A percentile compares a stretch with the other conserved stretches of the same genome.
These are phyloP conservation scores for Amauroascus niger DNA, from an alignment of 2,329 filamentous ascomycete genomes.

Conservation along the genomic window DNA sequence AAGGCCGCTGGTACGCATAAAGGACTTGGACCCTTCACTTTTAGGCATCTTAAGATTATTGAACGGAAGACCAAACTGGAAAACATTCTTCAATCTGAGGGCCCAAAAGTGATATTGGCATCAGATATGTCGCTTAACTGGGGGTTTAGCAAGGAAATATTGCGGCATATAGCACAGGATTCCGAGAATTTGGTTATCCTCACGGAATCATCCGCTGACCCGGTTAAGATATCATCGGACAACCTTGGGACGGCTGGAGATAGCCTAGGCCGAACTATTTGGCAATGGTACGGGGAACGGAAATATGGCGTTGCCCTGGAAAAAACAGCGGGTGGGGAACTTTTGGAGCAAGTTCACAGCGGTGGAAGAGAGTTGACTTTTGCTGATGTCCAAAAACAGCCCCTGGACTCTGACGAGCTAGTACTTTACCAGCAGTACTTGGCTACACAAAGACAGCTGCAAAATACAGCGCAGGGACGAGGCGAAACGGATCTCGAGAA, in stretches of 20 bases:
- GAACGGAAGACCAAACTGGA: slow-evolving; percentile 74
- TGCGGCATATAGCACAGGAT: slow-evolving; percentile 65
- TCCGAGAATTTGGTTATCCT: slow-evolving; percentile 75
- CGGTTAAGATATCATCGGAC: slow-evolving; percentile 19
- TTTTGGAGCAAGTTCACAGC: slow-evolving; percentile 57
- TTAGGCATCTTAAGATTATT: slow-evolving; percentile 71
- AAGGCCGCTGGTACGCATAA: slow-evolving; percentile 31
- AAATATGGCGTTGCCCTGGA: slow-evolving; percentile 55
- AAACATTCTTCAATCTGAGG: slow-evolving; percentile 49
- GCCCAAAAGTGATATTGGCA: slow-evolving; percentile 69
- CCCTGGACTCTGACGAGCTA: slow-evolving; percentile 66
- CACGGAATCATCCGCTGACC: slow-evolving; percentile 50
- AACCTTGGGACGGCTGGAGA: slow-evolving; percentile 29
- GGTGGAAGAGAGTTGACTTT: slow-evolving; percentile 54
- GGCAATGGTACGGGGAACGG: slow-evolving; percentile 66
- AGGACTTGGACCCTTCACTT: slow-evolving; percentile 69
- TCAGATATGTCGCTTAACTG: slow-evolving; percentile 86
- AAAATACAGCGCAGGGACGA: slow-evolving; percentile 65
- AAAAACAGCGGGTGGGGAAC: slow-evolving; percentile 45
- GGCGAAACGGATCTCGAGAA: slow-evolving; percentile 62
- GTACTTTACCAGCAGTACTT: slow-evolving; percentile 83
- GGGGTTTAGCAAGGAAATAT: slow-evolving; percentile 79
- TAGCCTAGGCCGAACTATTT: slow-evolving; percentile 64
- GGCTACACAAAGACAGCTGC: slow-evolving; percentile 75
- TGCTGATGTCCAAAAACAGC: slow-evolving; percentile 51